phyloP scores from a whole-genome alignment of 208 protist genomes.

The Acanthamoeba triangularis region DNA sequence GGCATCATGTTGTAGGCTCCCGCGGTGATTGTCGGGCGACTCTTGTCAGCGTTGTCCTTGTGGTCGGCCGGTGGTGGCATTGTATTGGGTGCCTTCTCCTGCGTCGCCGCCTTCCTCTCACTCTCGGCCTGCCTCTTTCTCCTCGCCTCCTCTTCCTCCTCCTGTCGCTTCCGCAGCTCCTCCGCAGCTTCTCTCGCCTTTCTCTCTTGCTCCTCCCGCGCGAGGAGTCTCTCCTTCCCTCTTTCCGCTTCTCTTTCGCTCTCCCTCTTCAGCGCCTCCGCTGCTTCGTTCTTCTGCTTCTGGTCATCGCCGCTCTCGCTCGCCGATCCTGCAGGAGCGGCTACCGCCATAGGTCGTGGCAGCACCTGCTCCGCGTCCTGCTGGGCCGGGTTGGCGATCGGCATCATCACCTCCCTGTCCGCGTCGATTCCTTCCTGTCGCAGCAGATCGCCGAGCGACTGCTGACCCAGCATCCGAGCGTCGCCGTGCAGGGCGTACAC shows the following conservation, averaged over 20 bases:
- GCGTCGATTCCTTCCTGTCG: background rate
- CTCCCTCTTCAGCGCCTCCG: background rate
- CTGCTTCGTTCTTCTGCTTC: background rate
- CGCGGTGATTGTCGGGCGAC: background rate
- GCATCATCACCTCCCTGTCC: background rate
- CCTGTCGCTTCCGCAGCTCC: background rate
- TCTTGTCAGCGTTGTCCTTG: background rate
- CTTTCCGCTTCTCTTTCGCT: background rate
- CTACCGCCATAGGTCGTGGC: no score
- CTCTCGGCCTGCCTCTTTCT: background rate
- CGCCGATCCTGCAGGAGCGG: no score
- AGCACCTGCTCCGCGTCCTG: background rate
- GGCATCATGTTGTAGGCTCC: slow-evolving; percentile 50
- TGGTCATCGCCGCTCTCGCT: background rate
- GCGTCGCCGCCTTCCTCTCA: background rate
- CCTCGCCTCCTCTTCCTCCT: background rate
- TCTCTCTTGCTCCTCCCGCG: background rate
- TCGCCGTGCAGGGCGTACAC: background rate
- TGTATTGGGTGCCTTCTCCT: background rate
- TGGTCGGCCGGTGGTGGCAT: background rate
- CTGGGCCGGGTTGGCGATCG: background rate
- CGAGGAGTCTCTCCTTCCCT: background rate
- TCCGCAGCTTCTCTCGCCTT: background rate
- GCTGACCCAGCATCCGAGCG: background rate
- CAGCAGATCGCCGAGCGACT: background rate